Evolutionary conservation across 2,329 filamentous ascomycete species (phyloP), one percentile per base, ranked within the genome.

Genomic region (Pseudogymnoascus sp.): DNA sequence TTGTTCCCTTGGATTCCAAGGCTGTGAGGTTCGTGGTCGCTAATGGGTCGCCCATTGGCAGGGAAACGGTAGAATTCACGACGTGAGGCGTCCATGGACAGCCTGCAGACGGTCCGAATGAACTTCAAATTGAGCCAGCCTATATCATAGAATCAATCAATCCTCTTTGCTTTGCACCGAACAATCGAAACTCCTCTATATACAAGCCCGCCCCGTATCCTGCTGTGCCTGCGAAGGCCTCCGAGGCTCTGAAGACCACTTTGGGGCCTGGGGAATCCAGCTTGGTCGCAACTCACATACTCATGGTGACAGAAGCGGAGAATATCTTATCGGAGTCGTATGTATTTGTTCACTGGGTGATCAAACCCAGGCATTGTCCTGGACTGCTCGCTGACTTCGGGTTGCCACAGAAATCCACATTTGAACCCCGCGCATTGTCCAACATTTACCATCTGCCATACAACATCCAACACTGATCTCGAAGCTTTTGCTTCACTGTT

Each of bases 31-130:
- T 54, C 28, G 47, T 54, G 47, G 47, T 54, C 47, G 28, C 47
- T 54, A 54, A 54, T 54, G 47, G 47, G 47, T 54, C 47, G 47
- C 28, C 47, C 47, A 54, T 54, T 54, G 47, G 47, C 47, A 54
- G 47, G 47, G 47, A 54, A 54, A 54, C 47, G 47, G 47, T 54
- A 54, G 28, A 54, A 54, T 34, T 54, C 47, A 54, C 47, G 16
- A 54, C 47, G 47, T 54, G 47, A 54, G 47, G 47, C 47, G 47
- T 32, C 47, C 47, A 54, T 54, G 47, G 47, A 34, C 47, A 14
- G 47, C 28, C 47, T 54, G 16, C 47, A 54, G 47, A 54, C 47
- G 47, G 47, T 20, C 47, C 28, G 47, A 54, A 54, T 54, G 47
- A 54, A 34, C 47, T 34, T 54, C 47, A 54, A 34, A 54, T 16